Conservation (phyloP, 129 eudicot genomes). For the Ambrosia artemisiifolia region DNA sequence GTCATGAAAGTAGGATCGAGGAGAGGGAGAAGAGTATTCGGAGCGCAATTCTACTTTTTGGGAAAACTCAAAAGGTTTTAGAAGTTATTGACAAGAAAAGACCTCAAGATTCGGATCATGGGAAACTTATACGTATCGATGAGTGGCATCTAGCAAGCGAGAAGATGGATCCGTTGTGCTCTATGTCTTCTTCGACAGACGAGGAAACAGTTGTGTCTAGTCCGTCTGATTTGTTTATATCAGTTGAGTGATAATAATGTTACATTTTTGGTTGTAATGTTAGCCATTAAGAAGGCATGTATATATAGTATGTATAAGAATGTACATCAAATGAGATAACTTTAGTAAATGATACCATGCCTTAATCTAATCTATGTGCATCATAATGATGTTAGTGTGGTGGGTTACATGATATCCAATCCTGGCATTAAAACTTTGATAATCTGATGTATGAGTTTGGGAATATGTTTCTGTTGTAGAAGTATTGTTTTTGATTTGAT, state of each 20-base stretch:
- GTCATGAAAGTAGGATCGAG: constrained; percentile 55
- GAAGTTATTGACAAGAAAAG: constrained; percentile 12
- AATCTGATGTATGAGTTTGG: too few relatives aligned
- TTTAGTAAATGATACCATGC: background rate
- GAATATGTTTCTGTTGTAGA: too few relatives aligned
- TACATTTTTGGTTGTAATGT: background rate
- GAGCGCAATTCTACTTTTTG: constrained; percentile 54
- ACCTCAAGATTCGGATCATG: constrained; percentile 41
- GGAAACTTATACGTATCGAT: constrained; percentile 45
- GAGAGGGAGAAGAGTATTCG: constrained; percentile 54
- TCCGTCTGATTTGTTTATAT: constrained; percentile 41
- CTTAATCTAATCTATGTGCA: too few relatives aligned
- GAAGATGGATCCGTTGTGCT: constrained; percentile 18
- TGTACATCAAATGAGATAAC: background rate
- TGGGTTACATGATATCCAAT: too few relatives aligned
- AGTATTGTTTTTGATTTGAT: too few relatives aligned
- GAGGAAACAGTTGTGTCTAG: constrained; percentile 21
- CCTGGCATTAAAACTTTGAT: too few relatives aligned
- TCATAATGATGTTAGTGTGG: too few relatives aligned
- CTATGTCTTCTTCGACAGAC: constrained; percentile 23
- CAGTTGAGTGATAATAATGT: constrained; percentile 32
- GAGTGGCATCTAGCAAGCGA: constrained; percentile 46
- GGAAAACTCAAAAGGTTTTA: constrained; percentile 38
- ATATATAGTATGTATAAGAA: background rate
- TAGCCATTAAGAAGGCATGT: background rate